Conservation (phyloP, 2,329 filamentous ascomycete genomes). For the Epichloe sp. region DNA sequence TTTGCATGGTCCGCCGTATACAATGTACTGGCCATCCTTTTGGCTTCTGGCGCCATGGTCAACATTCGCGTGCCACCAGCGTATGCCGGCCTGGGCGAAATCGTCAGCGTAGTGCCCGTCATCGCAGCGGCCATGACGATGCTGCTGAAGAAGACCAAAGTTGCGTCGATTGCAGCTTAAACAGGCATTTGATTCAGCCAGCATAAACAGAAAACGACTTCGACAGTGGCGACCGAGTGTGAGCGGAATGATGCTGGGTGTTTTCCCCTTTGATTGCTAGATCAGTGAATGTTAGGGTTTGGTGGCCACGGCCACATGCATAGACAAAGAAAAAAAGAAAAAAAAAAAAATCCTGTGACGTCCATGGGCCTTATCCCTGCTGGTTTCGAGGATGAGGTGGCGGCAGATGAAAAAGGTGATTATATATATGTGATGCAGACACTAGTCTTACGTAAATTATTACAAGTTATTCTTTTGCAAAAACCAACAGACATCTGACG, state of each 20-base stretch:
- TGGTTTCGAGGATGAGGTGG: neutral
- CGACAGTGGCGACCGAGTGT: neutral
- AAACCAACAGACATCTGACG: neutral
- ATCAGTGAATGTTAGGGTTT: neutral
- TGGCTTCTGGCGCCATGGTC: slow-evolving; percentile 46
- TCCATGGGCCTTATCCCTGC: neutral
- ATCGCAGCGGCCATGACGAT: slow-evolving; percentile 25
- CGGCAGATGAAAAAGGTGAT: neutral
- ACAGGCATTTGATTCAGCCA: neutral
- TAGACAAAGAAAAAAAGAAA: too few species aligned
- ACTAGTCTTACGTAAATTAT: slow-evolving; percentile 1
- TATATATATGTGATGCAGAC: neutral
- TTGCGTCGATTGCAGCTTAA: neutral
- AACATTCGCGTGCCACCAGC: slow-evolving; percentile 34
- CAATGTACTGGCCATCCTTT: slow-evolving; percentile 46
- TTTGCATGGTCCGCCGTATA: slow-evolving; percentile 50
- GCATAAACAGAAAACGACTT: neutral
- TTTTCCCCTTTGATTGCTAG: neutral
- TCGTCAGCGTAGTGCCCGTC: slow-evolving; percentile 52
- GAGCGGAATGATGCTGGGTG: neutral
- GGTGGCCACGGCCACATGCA: neutral
- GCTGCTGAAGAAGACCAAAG: slow-evolving; percentile 12
- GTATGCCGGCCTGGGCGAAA: slow-evolving; percentile 48
- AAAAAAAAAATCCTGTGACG: neutral
- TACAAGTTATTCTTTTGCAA: neutral